Conservation (phyloP, 208 protist genomes). For the Wallacemonas rigidus region DNA sequence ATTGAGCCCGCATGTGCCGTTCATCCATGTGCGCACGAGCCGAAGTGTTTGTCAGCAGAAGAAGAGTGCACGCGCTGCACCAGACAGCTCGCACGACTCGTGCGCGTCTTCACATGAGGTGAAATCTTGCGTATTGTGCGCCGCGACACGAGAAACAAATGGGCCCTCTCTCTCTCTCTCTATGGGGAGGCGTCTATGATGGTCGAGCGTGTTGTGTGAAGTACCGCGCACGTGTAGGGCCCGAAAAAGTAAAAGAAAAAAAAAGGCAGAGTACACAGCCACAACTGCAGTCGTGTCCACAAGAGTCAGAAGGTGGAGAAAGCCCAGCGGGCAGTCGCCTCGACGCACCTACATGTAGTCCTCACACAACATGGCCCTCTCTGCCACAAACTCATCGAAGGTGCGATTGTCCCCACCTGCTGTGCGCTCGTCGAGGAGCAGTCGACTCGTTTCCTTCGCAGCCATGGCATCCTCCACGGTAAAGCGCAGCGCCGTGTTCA, state of each 20-base stretch:
- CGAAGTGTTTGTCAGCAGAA: no score
- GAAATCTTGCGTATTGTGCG: no score
- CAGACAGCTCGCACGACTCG: no score
- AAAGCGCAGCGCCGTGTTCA: slow-evolving; percentile 30
- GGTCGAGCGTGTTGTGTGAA: not conserved
- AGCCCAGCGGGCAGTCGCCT: not conserved
- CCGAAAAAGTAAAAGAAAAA: slow-evolving; percentile 20
- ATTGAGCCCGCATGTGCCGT: no score
- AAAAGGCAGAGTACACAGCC: slow-evolving; percentile 21
- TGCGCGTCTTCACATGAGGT: no score
- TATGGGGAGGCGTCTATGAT: not conserved
- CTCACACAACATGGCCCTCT: slow-evolving; percentile 6
- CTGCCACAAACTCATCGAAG: slow-evolving; percentile 4
- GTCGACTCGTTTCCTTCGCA: slow-evolving; percentile 31
- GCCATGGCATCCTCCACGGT: slow-evolving; percentile 30
- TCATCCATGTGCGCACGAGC: no score
- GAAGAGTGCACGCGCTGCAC: no score
- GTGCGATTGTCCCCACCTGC: slow-evolving; percentile 8
- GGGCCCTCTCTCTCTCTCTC: no score
- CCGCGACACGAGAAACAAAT: no score
- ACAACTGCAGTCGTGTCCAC: not conserved
- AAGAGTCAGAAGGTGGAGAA: not conserved
- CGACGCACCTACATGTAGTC: not conserved
- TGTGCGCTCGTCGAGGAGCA: slow-evolving; percentile 7
- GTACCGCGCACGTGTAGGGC: not conserved